Evolutionary conservation across 2,329 filamentous ascomycete genomes (phyloP).

Genomic region (Fusarium irregulare): DNA sequence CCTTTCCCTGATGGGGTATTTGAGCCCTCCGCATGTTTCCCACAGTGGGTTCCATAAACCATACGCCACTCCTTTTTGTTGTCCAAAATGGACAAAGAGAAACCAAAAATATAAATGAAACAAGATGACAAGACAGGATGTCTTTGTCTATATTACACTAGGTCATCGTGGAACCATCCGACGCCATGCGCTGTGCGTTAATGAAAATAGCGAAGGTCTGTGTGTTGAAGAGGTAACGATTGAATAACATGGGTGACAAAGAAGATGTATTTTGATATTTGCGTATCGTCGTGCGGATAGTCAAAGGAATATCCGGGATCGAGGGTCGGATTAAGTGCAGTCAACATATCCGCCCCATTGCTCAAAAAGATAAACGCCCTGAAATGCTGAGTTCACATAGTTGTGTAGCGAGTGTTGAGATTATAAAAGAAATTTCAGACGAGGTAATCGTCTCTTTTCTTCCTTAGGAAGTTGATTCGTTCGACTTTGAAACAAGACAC

Average conservation of each 20-base stretch:
- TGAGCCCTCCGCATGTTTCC: constrained; percentile 33
- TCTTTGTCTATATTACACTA: constrained; percentile 47
- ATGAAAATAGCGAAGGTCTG: constrained; percentile 40
- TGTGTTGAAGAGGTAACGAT: constrained; percentile 31
- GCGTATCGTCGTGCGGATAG: constrained; percentile 42
- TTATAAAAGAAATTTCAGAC: constrained; percentile 19
- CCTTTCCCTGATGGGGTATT: constrained; percentile 30
- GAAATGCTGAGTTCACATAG: constrained; percentile 36
- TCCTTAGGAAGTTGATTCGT: constrained; percentile 12
- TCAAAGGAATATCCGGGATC: constrained; percentile 20
- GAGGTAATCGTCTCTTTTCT: constrained; percentile 9
- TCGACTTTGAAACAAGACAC: background rate
- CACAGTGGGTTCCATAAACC: constrained; percentile 23
- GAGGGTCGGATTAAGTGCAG: constrained; percentile 21
- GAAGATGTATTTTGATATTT: constrained; percentile 34
- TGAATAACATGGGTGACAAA: constrained; percentile 39
- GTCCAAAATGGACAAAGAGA: constrained; percentile 40
- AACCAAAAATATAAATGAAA: constrained; percentile 38
- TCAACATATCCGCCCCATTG: constrained; percentile 17
- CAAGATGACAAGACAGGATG: constrained; percentile 32
- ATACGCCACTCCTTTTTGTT: constrained; percentile 42
- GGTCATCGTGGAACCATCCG: constrained; percentile 37
- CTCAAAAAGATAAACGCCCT: constrained; percentile 34
- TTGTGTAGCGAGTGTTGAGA: constrained; percentile 27
- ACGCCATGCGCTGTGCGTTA: constrained; percentile 46